A percentile compares a stretch with the other conserved stretches of the same genome.
Evolutionary conservation across 345 rosid genomes (phyloP).

Genomic region (Acer yangbiense): DNA sequence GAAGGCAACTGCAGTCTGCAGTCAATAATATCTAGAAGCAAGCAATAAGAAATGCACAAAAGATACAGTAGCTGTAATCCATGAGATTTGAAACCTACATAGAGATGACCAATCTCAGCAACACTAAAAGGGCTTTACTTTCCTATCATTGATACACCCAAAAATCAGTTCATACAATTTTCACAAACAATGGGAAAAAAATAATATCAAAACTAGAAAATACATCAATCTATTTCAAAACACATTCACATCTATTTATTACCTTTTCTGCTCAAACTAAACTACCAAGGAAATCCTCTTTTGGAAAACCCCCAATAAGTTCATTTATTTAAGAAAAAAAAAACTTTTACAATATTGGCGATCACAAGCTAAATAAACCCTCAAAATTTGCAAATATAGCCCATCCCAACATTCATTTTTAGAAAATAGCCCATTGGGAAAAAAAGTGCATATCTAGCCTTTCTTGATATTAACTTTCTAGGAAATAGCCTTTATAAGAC

Average conservation of each 20-base stretch:
- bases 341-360: background rate
- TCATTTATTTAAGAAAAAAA: background rate
- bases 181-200: background rate
- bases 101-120: background rate
- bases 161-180: background rate
- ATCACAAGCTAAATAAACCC: background rate
- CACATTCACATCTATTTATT: background rate
- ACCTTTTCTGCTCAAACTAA: background rate
- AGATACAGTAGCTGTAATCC: background rate
- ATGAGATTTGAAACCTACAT: background rate
- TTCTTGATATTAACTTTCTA: no score
- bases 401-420: no score
- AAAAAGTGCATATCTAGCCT: no score
- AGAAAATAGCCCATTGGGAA: no score
- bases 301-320: background rate
- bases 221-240: background rate
- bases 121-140: background rate
- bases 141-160: background rate
- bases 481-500: no score
- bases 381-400: no score
- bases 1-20: background rate
- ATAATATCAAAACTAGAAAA: background rate
- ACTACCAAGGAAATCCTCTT: background rate
- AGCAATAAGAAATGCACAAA: background rate
- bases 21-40: background rate